Base-by-base conservation (phyloP, 1,284 basidiomycete genomes). In the Ustilago xerochloae region DNA sequence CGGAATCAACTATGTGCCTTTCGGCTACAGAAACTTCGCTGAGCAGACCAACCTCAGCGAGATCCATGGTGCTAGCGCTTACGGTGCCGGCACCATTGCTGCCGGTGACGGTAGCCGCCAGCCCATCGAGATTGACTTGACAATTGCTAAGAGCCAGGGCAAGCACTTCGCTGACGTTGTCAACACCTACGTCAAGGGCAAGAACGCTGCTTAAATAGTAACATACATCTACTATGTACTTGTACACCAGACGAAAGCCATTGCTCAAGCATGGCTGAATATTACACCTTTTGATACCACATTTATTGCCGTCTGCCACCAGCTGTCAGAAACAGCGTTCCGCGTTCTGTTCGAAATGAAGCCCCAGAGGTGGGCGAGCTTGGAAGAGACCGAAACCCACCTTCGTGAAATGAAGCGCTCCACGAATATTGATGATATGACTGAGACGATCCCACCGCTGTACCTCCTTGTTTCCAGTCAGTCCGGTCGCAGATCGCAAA, bases 51-150 rank as follows among this genome's bases (percentile, higher is more conserved):
- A 58, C 50, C 38, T 78, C 24, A 51, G 48, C 29, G 58, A 74
- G 57, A 61, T 81, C 45, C 30, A 54, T 50, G 75, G 78, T 46
- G 52, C 59, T 28, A 58, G 54, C 15, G 57, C 77, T 29, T 80
- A 74, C 62, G 77, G 79, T 50, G 75, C 75, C 26, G 71, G 65
- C 24, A 79, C 77, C 41, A 49, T 80, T 18, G 65, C 77, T 43
- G 77, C 50, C 20, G 78, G 71, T 29, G 77, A 80, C 54, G 75
- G 75, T 18, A 56, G 52, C 36, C 56, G 62, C 15, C 75, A 78
- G 57, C 72, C 73, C 33, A 61, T 56, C 50, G 66, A 59, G 18
- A 24, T 52, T 33, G 79, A 81, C 53, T 43, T 75, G 28, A 28
- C 6, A 13, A 53, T 80, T 6, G 78, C 79, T 38, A 59, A 66